Conservation (phyloP, 116 monocot species). For the Zostera marina region DNA sequence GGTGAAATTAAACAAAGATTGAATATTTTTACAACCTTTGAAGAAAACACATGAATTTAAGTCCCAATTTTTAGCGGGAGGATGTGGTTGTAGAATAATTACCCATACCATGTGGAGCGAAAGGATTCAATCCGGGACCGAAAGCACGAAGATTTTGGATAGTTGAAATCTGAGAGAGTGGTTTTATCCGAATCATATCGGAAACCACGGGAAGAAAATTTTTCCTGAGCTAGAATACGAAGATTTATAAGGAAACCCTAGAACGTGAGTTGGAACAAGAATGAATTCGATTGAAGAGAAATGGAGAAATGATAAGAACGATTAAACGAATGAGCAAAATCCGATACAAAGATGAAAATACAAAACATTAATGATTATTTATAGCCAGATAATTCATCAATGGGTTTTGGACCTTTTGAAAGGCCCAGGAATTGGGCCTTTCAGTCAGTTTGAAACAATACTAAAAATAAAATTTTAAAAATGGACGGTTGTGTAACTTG, state of each 20-base stretch:
- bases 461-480: no score
- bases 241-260: not conserved
- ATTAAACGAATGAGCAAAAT: no score
- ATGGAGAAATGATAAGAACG: not conserved
- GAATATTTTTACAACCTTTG: not conserved
- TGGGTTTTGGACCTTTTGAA: no score
- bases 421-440: no score
- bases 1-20: no score
- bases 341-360: no score
- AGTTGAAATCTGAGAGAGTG: slow-evolving; percentile 6
- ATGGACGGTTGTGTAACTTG: no score
- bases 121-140: slow-evolving; percentile 73
- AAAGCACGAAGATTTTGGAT: slow-evolving; percentile 40
- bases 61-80: slow-evolving; percentile 24
- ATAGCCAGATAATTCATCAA: no score
- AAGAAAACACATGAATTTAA: not conserved
- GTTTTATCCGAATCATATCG: not conserved
- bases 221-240: not conserved
- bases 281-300: not conserved
- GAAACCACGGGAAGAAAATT: not conserved
- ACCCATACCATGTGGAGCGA: slow-evolving; percentile 60
- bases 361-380: no score
- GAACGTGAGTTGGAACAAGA: not conserved
- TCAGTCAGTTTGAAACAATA: no score
- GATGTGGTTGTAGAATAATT: slow-evolving; percentile 12